These are phyloP conservation scores for Ormosia emarginata DNA, from an alignment of 306 rosid species.

Conservation along the genomic window DNA sequence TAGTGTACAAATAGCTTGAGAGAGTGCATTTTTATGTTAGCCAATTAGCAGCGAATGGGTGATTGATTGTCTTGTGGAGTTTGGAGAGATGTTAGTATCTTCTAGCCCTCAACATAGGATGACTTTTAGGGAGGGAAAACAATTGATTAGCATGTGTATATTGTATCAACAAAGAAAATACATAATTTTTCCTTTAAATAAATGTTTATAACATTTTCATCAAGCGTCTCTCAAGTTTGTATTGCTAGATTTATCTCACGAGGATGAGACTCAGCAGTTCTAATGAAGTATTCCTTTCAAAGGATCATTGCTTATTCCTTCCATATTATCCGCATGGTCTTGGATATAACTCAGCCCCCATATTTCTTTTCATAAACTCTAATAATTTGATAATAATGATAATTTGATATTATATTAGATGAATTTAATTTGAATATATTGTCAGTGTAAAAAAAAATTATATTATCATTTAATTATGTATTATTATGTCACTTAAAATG, in stretches of 20 bases:
- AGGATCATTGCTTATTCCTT: too few species aligned
- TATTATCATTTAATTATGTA: too few species aligned
- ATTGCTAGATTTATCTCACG: not conserved
- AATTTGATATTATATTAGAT: too few species aligned
- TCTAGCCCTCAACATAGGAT: constrained; percentile 31
- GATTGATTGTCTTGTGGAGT: constrained; percentile 19
- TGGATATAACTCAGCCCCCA: not conserved
- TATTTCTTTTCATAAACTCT: too few species aligned
- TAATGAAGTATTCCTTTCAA: not conserved
- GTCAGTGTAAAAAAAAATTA: too few species aligned
- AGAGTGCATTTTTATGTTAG: constrained; percentile 10
- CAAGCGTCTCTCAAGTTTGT: not conserved
- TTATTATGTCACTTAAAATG: too few species aligned
- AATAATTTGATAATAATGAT: too few species aligned
- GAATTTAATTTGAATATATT: too few species aligned
- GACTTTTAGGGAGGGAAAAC: constrained; percentile 40
- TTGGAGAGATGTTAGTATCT: constrained; percentile 37
- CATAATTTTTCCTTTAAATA: not conserved
- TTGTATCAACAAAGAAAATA: constrained; percentile 35
- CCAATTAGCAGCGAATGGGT: constrained; percentile 24
- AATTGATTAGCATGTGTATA: constrained; percentile 42
- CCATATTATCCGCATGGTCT: too few species aligned
- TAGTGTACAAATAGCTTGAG: constrained; percentile 35
- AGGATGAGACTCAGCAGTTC: not conserved
- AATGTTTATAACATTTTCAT: constrained; percentile 22